Base-by-base conservation (phyloP, 225 moss, liverwort and hornwort species). In the Takakia lepidozioides region DNA sequence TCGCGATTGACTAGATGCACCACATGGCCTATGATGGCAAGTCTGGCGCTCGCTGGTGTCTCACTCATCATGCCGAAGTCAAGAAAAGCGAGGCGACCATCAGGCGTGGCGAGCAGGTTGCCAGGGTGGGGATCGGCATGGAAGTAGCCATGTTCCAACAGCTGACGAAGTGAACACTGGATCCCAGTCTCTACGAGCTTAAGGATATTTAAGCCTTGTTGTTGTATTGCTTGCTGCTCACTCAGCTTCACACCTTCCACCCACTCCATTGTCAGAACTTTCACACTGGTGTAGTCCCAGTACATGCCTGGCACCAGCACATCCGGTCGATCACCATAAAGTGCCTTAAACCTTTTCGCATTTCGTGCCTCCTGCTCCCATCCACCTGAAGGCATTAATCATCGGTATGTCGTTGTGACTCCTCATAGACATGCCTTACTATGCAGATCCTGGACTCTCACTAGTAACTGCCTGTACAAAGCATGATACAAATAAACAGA, bases 21-120 rank as follows among this genome's bases (percentile, higher is more conserved):
- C 8, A 98, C 90, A 38, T 98, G 95, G 13, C 90, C 95, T 38
- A 91, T 87, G 52, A 90, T 91, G 32, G 95, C 90, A 72, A 82
- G 87, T 52, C 90, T 69, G 44, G 95, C 90, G 41, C 65, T 64
- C 51, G 70, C 90, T 27, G 95, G 95, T 36, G 95, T 91, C 57
- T 98, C 90, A 54, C 95, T 98, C 90, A 98, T 98, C 95, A 98
- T 98, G 32, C 95, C 90, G 56, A 98, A 98, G 69, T 98, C 95
- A 21, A 98, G 82, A 56, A 98, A 98, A 4, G 95, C 95, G 25
- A 91, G 82, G 57, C 64, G 84, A 26, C 95, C 90, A 74, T 91
- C 95, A 42, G 90, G 82, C 47, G 90, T 98, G 9, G 95, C 95
- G 43, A 98, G 85, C 56, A 98, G 90, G 60, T 98, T 98, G 56